Evolutionary conservation across 805 yeast species (phyloP).

Genomic region (Wickerhamiella domercqiae): DNA sequence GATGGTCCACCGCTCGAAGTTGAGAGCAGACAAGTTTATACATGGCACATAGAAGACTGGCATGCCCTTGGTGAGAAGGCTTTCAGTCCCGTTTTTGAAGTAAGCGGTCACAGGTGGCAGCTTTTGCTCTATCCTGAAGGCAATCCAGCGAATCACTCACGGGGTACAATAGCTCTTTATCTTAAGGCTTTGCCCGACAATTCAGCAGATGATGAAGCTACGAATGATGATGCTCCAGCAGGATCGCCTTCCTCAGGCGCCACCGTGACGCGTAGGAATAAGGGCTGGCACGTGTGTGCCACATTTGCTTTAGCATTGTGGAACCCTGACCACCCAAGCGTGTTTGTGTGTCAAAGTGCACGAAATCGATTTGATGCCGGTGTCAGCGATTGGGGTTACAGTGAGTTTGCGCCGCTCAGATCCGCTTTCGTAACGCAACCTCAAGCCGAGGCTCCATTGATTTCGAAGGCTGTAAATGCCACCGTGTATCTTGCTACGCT

Average conservation of each 20-base stretch:
- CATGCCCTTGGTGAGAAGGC: slow-evolving; percentile 22
- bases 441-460: slow-evolving; percentile 21
- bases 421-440: slow-evolving; percentile 23
- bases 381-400: slow-evolving; percentile 94
- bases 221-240: neutral
- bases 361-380: slow-evolving; percentile 60
- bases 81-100: slow-evolving; percentile 21
- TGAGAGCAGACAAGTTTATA: slow-evolving; percentile 13
- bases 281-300: slow-evolving; percentile 41
- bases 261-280: neutral
- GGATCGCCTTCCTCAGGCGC: slow-evolving; percentile 15
- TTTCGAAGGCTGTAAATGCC: slow-evolving; percentile 36
- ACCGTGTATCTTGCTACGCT: slow-evolving; percentile 64
- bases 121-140: slow-evolving; percentile 67
- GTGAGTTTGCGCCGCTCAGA: slow-evolving; percentile 49
- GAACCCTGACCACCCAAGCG: slow-evolving; percentile 55
- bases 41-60: slow-evolving; percentile 28
- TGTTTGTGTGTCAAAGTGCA: slow-evolving; percentile 47
- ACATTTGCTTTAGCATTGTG: slow-evolving; percentile 77
- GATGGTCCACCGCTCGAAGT: too few relatives aligned
- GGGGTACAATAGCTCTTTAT: slow-evolving; percentile 47
- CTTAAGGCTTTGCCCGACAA: slow-evolving; percentile 42
- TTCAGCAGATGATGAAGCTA: neutral
- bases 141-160: slow-evolving; percentile 31
- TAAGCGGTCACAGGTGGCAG: slow-evolving; percentile 27